Conservation (phyloP, 306 rosid genomes). For the Potentilla sterilis region DNA sequence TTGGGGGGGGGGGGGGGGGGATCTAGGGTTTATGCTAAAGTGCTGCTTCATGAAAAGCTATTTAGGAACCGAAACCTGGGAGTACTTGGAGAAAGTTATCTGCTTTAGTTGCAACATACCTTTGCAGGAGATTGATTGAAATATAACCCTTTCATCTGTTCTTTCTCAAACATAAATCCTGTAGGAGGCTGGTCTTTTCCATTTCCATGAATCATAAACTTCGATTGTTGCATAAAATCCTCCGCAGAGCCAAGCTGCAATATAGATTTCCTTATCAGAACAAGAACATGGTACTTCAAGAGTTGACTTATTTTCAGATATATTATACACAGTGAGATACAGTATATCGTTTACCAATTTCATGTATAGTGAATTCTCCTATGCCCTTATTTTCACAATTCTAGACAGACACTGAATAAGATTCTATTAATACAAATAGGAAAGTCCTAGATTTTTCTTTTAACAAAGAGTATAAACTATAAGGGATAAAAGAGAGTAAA, state of each 20-base stretch:
- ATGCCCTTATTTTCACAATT: background rate
- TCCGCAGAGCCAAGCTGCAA: conserved; percentile 90
- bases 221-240: conserved; percentile 75
- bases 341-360: background rate
- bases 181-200: conserved; percentile 88
- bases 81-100: background rate
- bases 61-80: background rate
- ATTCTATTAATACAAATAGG: background rate
- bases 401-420: background rate
- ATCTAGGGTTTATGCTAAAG: background rate
- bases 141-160: conserved; percentile 90
- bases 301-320: background rate
- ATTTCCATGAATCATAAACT: conserved; percentile 78
- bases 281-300: background rate
- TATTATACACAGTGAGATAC: background rate
- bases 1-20: too few species aligned
- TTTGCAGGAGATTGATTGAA: conserved; percentile 84
- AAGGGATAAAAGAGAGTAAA: background rate
- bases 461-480: background rate
- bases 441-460: background rate
- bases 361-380: background rate
- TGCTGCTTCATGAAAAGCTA: background rate
- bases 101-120: conserved; percentile 44
- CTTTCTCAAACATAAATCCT: conserved; percentile 98
- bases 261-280: conserved; percentile 24